Evolutionary conservation across 371 early-diverging fungal species (phyloP).

Genomic region (Lichtheimia hyalospora): DNA sequence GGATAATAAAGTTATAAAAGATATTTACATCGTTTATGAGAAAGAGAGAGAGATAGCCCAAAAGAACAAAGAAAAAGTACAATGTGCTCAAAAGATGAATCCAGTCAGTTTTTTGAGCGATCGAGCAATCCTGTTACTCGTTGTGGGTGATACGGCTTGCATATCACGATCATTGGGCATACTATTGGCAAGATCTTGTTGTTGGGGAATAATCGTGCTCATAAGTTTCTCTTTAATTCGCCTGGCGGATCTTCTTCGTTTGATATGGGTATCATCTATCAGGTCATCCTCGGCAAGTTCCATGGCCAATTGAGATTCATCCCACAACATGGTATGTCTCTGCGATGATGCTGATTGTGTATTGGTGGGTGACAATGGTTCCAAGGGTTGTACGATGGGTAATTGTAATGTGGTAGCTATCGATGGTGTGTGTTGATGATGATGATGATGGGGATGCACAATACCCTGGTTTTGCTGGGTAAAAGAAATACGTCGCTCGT

Average conservation of each 20-base stretch:
- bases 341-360: not conserved
- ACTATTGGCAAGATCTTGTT: constrained; percentile 2
- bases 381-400: no score
- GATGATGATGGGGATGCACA: not conserved
- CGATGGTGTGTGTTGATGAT: not conserved
- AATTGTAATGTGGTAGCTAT: not conserved
- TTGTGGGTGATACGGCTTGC: not conserved
- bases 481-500: no score
- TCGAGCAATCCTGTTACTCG: constrained; percentile 16
- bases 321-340: constrained; percentile 9
- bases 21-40: not conserved
- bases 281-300: constrained; percentile 17
- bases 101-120: constrained; percentile 15
- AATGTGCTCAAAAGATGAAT: constrained; percentile 9
- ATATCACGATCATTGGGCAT: not conserved
- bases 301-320: constrained; percentile 17
- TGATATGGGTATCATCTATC: not conserved
- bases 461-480: no score
- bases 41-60: not conserved
- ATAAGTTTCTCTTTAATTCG: constrained; percentile 14
- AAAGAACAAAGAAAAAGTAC: not conserved
- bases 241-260: constrained; percentile 5
- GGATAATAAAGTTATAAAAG: no score
- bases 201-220: constrained; percentile 2
- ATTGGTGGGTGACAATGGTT: not conserved